phyloP scores from a whole-genome alignment of 176 grass and related monocot species.

The Oryza punctata region DNA sequence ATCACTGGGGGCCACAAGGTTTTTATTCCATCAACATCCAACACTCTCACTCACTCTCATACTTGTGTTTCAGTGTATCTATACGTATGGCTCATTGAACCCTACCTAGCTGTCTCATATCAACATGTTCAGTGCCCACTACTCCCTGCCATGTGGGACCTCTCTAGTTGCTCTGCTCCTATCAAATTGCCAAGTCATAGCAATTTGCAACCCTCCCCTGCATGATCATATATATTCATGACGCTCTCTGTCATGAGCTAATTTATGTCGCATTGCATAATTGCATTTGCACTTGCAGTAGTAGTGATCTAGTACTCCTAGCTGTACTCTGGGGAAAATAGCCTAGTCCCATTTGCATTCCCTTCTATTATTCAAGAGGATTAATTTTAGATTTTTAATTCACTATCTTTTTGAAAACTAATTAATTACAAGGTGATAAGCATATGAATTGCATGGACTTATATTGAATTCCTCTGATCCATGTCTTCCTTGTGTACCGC shows the following conservation, averaged over 20 bases:
- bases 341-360: background rate
- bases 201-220: background rate
- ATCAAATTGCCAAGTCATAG: background rate
- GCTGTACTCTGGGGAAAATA: background rate
- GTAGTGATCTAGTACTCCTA: background rate
- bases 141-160: background rate
- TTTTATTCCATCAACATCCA: conserved; percentile 10
- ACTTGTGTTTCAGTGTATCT: background rate
- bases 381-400: background rate
- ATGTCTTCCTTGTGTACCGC: background rate
- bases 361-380: background rate
- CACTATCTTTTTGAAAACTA: background rate
- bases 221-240: background rate
- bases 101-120: background rate
- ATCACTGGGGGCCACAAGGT: background rate
- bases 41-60: conserved; percentile 3
- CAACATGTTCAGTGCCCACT: conserved; percentile 1
- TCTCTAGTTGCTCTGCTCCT: background rate
- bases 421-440: background rate
- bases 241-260: background rate
- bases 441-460: background rate
- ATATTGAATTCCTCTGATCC: background rate
- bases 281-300: background rate
- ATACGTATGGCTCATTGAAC: background rate
- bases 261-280: background rate